Evolutionary conservation across 1,139 yeast genomes (phyloP).

Genomic region (Blastobotrys malaysiensis): DNA sequence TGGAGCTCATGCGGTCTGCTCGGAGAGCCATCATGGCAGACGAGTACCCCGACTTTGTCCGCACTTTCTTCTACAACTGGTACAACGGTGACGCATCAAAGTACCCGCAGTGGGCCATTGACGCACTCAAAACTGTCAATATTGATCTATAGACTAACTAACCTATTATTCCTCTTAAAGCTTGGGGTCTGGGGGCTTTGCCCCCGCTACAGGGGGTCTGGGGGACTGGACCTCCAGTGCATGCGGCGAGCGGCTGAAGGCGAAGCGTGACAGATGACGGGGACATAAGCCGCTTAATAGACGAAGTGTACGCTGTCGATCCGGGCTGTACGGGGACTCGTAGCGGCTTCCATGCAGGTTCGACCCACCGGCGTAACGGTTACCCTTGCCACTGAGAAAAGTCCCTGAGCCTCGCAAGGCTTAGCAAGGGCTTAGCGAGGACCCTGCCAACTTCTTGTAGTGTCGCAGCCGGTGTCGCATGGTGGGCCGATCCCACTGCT

Average conservation of each 20-base stretch:
- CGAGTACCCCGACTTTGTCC: slow-evolving; percentile 35
- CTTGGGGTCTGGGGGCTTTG: no score
- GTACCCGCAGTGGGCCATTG: slow-evolving; percentile 41
- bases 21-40: slow-evolving; percentile 38
- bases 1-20: slow-evolving; percentile 39
- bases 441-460: no score
- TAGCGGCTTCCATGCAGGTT: background rate
- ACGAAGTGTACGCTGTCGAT: no score
- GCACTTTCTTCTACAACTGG: slow-evolving; percentile 32
- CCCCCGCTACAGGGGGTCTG: background rate
- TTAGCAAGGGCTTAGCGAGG: no score
- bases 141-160: slow-evolving; percentile 17
- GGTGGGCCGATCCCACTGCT: no score
- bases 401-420: no score
- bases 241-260: background rate
- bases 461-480: no score
- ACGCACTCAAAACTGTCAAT: slow-evolving; percentile 35
- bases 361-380: background rate
- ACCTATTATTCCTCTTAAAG: background rate
- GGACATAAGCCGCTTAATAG: no score
- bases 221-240: background rate
- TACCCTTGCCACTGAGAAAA: background rate
- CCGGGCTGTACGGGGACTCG: no score
- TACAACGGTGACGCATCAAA: slow-evolving; percentile 31
- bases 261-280: no score